These are phyloP conservation scores for Nemania bipapillata DNA, from an alignment of 2,329 filamentous ascomycete genomes.

Conservation along the genomic window DNA sequence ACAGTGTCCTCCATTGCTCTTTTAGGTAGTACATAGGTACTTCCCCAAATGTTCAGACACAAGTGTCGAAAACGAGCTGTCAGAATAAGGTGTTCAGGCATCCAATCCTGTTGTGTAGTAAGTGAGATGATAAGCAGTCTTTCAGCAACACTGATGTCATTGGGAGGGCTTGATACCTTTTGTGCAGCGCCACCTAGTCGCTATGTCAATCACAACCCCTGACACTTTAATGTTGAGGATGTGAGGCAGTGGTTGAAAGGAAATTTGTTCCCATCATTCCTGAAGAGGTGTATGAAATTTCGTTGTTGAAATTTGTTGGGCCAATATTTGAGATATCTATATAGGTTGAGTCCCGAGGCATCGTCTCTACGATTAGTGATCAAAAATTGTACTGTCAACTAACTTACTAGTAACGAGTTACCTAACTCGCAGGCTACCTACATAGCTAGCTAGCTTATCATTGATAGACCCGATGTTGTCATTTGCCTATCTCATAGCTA, in stretches of 20 bases:
- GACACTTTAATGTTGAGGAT: conserved; percentile 12
- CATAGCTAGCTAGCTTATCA: conserved; percentile 8
- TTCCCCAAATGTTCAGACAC: too few species aligned
- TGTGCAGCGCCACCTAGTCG: too few species aligned
- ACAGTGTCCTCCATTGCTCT: background rate
- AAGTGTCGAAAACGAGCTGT: too few species aligned
- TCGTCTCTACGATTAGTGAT: conserved; percentile 26
- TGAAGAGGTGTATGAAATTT: background rate
- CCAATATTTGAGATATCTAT: conserved; percentile 2
- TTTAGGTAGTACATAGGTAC: too few species aligned
- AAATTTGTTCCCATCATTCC: background rate
- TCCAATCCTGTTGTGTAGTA: too few species aligned
- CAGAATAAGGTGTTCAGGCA: too few species aligned
- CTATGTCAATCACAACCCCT: background rate
- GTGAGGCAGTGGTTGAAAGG: background rate
- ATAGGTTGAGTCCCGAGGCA: conserved; percentile 11
- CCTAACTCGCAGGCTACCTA: background rate
- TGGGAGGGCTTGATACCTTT: too few species aligned
- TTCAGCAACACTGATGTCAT: too few species aligned
- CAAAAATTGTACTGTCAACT: background rate
- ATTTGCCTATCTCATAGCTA: conserved; percentile 4
- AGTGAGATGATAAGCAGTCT: too few species aligned
- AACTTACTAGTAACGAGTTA: background rate
- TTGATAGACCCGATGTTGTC: conserved; percentile 22
- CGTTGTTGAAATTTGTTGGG: conserved; percentile 31